Percentiles rank a stretch among this genome's conserved stretches.
Evolutionary conservation across 2,329 filamentous ascomycete species (phyloP).

Genomic region (Calonectria pseudoreteaudii): DNA sequence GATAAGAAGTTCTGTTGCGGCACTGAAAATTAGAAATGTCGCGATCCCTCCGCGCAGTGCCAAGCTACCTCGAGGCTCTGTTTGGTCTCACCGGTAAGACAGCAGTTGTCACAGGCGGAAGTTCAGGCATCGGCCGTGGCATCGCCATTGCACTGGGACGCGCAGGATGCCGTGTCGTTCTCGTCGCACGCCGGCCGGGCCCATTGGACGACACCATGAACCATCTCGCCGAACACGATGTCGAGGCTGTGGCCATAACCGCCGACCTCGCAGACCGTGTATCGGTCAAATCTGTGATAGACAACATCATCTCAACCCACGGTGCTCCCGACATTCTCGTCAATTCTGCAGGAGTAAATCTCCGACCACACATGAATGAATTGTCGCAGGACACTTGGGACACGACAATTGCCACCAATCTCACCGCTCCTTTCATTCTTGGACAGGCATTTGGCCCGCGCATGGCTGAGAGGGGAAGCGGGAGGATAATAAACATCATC

Average conservation of each 20-base stretch:
- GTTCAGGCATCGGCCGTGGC: constrained; percentile 49
- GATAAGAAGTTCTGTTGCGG: neutral
- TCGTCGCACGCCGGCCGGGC: constrained; percentile 43
- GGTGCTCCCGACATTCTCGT: constrained; percentile 48
- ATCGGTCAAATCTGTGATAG: constrained; percentile 29
- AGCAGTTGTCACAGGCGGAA: constrained; percentile 49
- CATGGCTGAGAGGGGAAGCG: constrained; percentile 47
- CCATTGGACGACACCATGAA: constrained; percentile 40
- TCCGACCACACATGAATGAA: constrained; percentile 44
- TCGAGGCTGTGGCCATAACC: constrained; percentile 36
- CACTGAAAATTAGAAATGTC: constrained; percentile 19
- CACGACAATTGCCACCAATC: constrained; percentile 46
- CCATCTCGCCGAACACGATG: constrained; percentile 39
- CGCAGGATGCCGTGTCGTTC: constrained; percentile 45
- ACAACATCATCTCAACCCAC: constrained; percentile 34
- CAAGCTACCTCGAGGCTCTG: constrained; percentile 42
- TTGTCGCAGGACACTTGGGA: constrained; percentile 46
- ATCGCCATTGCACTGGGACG: constrained; percentile 46
- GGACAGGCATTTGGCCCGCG: constrained; percentile 47
- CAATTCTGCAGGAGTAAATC: constrained; percentile 48
- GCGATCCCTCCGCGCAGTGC: constrained; percentile 17
- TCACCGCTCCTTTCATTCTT: constrained; percentile 47
- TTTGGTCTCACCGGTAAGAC: constrained; percentile 46
- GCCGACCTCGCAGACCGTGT: constrained; percentile 33
- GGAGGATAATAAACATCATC: constrained; percentile 49